Percentiles rank a stretch among this genome's conserved stretches.
These are phyloP conservation scores for Mucor circinelloides DNA, from an alignment of 371 early-diverging fungal genomes.

Conservation along the genomic window DNA sequence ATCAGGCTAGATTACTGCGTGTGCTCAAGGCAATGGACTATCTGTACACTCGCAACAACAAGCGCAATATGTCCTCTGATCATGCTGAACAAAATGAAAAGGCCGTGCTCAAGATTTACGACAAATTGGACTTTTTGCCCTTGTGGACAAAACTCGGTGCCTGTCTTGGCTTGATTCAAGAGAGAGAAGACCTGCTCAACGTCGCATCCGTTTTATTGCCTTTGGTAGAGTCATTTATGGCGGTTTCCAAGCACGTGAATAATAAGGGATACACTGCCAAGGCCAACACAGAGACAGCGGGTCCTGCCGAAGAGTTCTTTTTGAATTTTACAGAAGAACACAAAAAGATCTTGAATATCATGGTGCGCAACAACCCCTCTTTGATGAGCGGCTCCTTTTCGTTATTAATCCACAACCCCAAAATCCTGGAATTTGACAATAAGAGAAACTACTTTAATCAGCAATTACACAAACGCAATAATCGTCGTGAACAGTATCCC, in stretches of 20 bases:
- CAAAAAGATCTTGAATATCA: constrained; percentile 93
- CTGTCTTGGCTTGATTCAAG: constrained; percentile 73
- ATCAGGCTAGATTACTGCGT: constrained; percentile 91
- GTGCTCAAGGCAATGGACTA: constrained; percentile 94
- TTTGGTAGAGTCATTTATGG: constrained; percentile 96
- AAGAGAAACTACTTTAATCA: constrained; percentile 97
- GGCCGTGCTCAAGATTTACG: constrained; percentile 68
- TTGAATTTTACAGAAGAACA: constrained; percentile 91
- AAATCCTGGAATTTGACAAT: constrained; percentile 98
- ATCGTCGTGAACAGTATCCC: constrained; percentile 68
- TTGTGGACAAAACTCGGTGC: constrained; percentile 85
- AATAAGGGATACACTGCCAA: constrained; percentile 24
- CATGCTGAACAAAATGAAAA: constrained; percentile 49
- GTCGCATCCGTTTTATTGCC: constrained; percentile 94
- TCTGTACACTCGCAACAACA: constrained; percentile 55
- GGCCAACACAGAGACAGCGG: constrained; percentile 9
- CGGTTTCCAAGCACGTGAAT: constrained; percentile 80
- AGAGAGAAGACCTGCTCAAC: constrained; percentile 80
- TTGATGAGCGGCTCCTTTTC: constrained; percentile 97
- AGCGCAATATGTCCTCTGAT: constrained; percentile 21
- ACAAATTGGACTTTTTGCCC: constrained; percentile 67
- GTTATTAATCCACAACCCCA: constrained; percentile 94
- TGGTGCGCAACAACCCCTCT: constrained; percentile 96
- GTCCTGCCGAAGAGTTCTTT: constrained; percentile 74
- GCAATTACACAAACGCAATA: constrained; percentile 84